phyloP scores from a whole-genome alignment of 305 asterid genomes.

The Ajuga reptans region DNA sequence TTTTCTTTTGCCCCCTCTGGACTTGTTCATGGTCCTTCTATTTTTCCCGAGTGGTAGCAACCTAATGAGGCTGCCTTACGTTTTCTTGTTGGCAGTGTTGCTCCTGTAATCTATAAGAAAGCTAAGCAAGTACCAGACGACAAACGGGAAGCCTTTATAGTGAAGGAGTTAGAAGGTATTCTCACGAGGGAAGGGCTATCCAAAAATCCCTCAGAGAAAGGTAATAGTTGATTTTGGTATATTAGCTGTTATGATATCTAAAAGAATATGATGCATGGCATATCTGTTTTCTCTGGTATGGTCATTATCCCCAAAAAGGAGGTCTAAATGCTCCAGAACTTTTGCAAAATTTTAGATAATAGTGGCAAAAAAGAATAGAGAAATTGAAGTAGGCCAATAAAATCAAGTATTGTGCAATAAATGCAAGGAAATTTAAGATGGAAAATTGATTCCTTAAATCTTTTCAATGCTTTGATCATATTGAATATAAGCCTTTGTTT shows the following conservation, averaged over 20 bases:
- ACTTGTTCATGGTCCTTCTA: background rate
- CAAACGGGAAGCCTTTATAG: slow-evolving; percentile 65
- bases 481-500: background rate
- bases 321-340: background rate
- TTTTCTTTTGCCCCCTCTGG: background rate
- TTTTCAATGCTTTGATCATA: background rate
- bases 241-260: slow-evolving; percentile 7
- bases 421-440: background rate
- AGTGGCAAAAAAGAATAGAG: too few relatives aligned
- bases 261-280: background rate
- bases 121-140: slow-evolving; percentile 72
- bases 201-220: slow-evolving; percentile 70
- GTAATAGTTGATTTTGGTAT: slow-evolving; percentile 32
- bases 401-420: background rate
- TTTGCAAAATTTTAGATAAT: background rate
- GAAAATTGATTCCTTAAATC: background rate
- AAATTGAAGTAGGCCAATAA: background rate
- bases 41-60: background rate
- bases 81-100: slow-evolving; percentile 51
- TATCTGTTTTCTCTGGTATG: slow-evolving; percentile 1
- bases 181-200: slow-evolving; percentile 87
- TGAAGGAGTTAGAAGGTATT: slow-evolving; percentile 68
- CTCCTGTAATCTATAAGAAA: slow-evolving; percentile 74
- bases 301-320: background rate
- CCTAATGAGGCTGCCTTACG: slow-evolving; percentile 12